Conservation (phyloP, 108 stramenopile genomes). For the Nitzschia sp. region DNA sequence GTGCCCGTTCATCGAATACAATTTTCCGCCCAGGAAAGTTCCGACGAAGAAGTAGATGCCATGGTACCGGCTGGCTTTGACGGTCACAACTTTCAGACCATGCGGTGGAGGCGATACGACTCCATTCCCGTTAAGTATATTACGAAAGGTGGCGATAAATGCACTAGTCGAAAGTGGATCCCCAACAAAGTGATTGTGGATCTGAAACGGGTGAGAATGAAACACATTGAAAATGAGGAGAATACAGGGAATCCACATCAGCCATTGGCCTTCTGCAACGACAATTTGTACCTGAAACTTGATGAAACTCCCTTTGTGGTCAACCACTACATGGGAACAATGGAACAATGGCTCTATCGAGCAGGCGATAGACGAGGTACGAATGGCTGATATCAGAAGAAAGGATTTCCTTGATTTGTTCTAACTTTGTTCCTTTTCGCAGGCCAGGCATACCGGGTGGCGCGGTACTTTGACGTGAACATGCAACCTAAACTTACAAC, state of each 20-base stretch:
- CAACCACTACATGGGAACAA: conserved; percentile 21
- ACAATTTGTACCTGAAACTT: background rate
- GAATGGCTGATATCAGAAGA: too few relatives aligned
- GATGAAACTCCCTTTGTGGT: conserved; percentile 6
- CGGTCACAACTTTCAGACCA: conserved; percentile 7
- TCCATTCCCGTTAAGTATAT: background rate
- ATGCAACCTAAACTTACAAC: background rate
- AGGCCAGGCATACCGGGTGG: conserved; percentile 16
- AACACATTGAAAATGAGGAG: background rate
- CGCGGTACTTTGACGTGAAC: conserved; percentile 22
- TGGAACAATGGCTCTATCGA: conserved; percentile 18
- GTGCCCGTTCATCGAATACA: conserved; percentile 18
- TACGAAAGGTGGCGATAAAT: background rate
- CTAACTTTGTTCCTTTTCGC: too few relatives aligned
- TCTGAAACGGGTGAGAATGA: background rate
- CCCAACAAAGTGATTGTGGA: conserved; percentile 21
- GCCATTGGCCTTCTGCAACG: conserved; percentile 15
- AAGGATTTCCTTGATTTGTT: too few relatives aligned
- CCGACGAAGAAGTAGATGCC: background rate
- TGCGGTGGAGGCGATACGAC: conserved; percentile 11
- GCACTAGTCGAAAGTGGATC: background rate
- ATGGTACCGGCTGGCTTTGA: conserved; percentile 2
- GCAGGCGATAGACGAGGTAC: conserved; percentile 13
- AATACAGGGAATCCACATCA: conserved; percentile 18
- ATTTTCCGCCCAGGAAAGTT: conserved; percentile 18